Conservation (phyloP, 305 asterid genomes). For the Fraxinus greggii region DNA sequence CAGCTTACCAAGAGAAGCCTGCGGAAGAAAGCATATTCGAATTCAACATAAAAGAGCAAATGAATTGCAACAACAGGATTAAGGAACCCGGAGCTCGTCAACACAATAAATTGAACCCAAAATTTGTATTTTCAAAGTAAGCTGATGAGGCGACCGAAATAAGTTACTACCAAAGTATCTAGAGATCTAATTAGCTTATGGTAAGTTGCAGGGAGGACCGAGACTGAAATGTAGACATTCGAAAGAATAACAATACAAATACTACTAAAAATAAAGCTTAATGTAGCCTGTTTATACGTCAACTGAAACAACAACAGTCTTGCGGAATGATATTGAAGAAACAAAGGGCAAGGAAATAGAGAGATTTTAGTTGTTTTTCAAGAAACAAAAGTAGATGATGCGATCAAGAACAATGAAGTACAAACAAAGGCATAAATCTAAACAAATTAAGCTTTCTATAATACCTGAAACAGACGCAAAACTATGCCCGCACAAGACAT, state of each 20-base stretch:
- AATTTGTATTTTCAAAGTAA: background rate
- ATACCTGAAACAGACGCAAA: background rate
- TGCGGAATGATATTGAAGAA: too few relatives aligned
- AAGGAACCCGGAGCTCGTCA: background rate
- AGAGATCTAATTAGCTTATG: background rate
- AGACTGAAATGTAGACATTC: too few relatives aligned
- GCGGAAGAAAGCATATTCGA: background rate
- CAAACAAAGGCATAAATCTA: background rate
- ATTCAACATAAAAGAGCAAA: background rate
- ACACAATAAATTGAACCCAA: background rate
- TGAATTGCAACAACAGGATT: background rate
- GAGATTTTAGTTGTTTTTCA: too few relatives aligned
- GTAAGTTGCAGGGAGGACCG: background rate
- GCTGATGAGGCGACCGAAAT: background rate
- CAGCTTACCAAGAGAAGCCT: slow-evolving; percentile 43
- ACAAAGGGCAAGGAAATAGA: too few relatives aligned
- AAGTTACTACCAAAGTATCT: background rate
- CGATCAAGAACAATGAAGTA: too few relatives aligned
- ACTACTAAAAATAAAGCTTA: too few relatives aligned
- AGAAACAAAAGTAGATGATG: too few relatives aligned
- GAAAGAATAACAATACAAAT: background rate
- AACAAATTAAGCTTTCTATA: background rate
- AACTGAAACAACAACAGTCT: too few relatives aligned
- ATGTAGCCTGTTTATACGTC: too few relatives aligned
- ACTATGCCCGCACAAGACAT: background rate